Percentiles rank a stretch among this genome's conserved stretches.
Evolutionary conservation across 331 rosid genomes (phyloP).

Genomic region (Arachis monticola): DNA sequence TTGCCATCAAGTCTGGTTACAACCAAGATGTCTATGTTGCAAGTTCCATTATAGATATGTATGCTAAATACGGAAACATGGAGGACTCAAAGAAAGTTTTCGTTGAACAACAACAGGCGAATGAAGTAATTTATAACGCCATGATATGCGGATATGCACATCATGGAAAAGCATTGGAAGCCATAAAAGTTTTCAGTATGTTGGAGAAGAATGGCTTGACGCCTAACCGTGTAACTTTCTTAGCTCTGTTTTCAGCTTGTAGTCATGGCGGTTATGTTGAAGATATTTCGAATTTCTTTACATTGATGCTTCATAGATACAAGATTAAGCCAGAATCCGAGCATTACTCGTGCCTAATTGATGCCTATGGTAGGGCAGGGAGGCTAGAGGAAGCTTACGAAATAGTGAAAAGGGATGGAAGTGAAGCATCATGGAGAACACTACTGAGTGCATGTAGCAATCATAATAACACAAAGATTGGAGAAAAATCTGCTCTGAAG

Average conservation of each 20-base stretch:
- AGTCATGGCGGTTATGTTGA: conserved; percentile 56
- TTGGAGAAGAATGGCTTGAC: conserved; percentile 46
- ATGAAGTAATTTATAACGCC: conserved; percentile 58
- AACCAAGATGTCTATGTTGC: conserved; percentile 51
- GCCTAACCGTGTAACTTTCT: conserved; percentile 53
- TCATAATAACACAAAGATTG: conserved; percentile 50
- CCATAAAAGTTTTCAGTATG: conserved; percentile 38
- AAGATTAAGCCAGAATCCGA: conserved; percentile 54
- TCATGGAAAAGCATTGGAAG: conserved; percentile 50
- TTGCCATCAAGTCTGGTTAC: conserved; percentile 50
- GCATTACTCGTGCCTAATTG: conserved; percentile 60
- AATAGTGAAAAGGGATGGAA: conserved; percentile 52
- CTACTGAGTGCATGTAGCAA: conserved; percentile 57
- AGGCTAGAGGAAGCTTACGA: conserved; percentile 60
- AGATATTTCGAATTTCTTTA: conserved; percentile 41
- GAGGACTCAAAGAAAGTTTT: conserved; percentile 52
- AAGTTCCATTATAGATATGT: conserved; percentile 58
- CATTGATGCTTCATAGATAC: conserved; percentile 48
- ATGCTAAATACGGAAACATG: conserved; percentile 59
- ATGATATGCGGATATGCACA: conserved; percentile 54
- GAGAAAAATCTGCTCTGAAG: conserved; percentile 52
- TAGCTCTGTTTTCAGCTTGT: conserved; percentile 50
- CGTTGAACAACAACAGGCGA: conserved; percentile 43
- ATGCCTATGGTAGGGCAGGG: conserved; percentile 60
- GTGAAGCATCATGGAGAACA: conserved; percentile 61